Percentiles rank a stretch among this genome's conserved stretches.
Evolutionary conservation across 139 green algal species (phyloP).

Genomic region (Closterium sp.): DNA sequence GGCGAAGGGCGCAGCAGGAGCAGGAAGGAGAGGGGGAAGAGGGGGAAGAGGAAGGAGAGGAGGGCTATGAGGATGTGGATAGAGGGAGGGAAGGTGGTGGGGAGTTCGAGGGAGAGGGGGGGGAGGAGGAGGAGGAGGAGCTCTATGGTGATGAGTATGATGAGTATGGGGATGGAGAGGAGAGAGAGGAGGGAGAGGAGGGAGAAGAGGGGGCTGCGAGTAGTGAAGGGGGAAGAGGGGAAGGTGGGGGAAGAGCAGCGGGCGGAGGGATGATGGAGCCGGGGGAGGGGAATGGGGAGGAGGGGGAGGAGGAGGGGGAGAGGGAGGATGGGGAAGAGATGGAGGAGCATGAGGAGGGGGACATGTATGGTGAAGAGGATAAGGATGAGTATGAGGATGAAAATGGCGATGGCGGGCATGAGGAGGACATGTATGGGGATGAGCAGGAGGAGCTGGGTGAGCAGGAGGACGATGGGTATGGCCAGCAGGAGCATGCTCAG

Average conservation of each 20-base stretch:
- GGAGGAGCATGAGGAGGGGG: not conserved
- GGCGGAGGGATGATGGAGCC: too few relatives aligned
- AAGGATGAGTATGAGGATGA: not conserved
- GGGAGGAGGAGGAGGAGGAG: not conserved
- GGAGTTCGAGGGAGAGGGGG: not conserved
- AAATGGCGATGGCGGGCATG: not conserved
- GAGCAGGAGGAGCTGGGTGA: not conserved
- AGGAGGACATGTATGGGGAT: not conserved
- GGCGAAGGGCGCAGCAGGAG: not conserved
- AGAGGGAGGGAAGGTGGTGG: not conserved
- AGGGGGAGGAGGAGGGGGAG: not conserved
- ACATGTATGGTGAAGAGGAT: not conserved
- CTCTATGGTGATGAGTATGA: too few relatives aligned
- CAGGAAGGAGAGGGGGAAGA: not conserved
- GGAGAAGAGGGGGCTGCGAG: not conserved
- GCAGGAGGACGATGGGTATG: not conserved
- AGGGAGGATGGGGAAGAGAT: not conserved
- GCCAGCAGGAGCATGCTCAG: not conserved
- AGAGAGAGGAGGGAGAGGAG: not conserved
- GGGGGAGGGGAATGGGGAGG: not conserved
- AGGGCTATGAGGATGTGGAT: not conserved
- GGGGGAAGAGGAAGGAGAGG: not conserved
- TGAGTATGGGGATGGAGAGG: too few relatives aligned
- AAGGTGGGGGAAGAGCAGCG: too few relatives aligned
- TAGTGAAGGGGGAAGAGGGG: not conserved